A percentile compares a stretch with the other conserved stretches of the same genome.
These are phyloP conservation scores for Fusarium succisae DNA, from an alignment of 2,329 filamentous ascomycete genomes.

Conservation along the genomic window DNA sequence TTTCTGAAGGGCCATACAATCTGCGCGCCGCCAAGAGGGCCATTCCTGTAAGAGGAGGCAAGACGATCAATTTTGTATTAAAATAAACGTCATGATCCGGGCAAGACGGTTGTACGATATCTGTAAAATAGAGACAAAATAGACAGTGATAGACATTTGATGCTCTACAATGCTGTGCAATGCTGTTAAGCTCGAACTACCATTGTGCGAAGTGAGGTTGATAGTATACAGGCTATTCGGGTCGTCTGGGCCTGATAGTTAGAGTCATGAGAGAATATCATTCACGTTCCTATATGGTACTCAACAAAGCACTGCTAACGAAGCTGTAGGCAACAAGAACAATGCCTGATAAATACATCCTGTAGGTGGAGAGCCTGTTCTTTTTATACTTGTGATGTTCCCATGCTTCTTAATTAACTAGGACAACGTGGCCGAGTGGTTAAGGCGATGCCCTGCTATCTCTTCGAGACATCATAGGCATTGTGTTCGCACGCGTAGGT, in stretches of 20 bases:
- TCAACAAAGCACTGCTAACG: background rate
- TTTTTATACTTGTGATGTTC: background rate
- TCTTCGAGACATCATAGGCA: slow-evolving; percentile 15
- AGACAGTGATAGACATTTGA: slow-evolving; percentile 2
- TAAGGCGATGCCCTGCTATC: slow-evolving; percentile 33
- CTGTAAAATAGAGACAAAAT: slow-evolving; percentile 17
- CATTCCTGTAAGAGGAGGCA: slow-evolving; percentile 73
- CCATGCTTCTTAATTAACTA: rapidly evolving
- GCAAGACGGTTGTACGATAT: slow-evolving; percentile 10
- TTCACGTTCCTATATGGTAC: background rate
- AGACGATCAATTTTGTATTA: slow-evolving; percentile 79
- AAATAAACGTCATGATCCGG: background rate
- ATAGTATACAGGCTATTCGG: background rate
- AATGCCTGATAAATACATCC: background rate
- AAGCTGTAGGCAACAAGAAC: background rate
- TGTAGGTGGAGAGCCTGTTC: rapidly evolving
- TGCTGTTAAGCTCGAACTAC: background rate
- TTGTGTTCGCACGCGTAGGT: slow-evolving; percentile 32
- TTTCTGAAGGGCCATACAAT: slow-evolving; percentile 57
- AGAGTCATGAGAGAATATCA: background rate
- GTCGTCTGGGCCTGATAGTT: too few species aligned
- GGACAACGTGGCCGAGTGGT: slow-evolving; percentile 32
- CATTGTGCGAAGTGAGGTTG: background rate
- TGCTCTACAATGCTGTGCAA: background rate
- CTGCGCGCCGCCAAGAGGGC: slow-evolving; percentile 67